Percentiles rank a stretch among this genome's conserved stretches.
phyloP scores from a whole-genome alignment of 1,284 basidiomycete genomes.

The Apiotrichum domesticum region DNA sequence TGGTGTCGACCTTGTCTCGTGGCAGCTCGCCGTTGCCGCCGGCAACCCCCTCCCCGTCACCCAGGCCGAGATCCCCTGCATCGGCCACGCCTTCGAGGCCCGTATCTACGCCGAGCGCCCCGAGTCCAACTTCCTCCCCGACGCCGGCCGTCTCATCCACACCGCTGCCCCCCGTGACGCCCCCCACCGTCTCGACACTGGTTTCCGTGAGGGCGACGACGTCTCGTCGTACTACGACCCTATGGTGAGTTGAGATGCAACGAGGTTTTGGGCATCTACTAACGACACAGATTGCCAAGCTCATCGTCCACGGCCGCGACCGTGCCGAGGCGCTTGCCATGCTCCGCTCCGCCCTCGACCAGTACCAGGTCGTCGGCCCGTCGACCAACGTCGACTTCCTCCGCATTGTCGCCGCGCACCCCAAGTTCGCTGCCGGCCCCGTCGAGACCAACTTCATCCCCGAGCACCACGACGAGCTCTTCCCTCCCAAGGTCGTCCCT shows the following conservation, averaged over 20 bases:
- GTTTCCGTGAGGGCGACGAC: conserved; percentile 75
- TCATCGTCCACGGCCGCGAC: conserved; percentile 84
- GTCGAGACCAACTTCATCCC: conserved; percentile 91
- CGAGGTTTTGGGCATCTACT: too few species aligned
- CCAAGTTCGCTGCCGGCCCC: conserved; percentile 69
- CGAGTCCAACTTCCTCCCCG: conserved; percentile 83
- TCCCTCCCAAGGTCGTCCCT: conserved; percentile 59
- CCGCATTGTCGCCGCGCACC: conserved; percentile 66
- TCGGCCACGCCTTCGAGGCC: conserved; percentile 90
- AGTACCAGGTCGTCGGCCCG: conserved; percentile 86
- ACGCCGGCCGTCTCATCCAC: conserved; percentile 75
- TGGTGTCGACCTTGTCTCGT: conserved; percentile 84
- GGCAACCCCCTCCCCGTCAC: conserved; percentile 75
- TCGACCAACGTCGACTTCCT: conserved; percentile 89
- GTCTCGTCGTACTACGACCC: conserved; percentile 92
- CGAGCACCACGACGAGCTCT: conserved; percentile 65
- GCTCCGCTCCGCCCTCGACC: conserved; percentile 69
- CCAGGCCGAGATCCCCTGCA: conserved; percentile 71
- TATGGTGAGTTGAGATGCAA: conserved; percentile 49
- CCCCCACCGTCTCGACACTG: conserved; percentile 82
- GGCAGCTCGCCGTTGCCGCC: conserved; percentile 87
- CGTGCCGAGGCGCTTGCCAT: conserved; percentile 77
- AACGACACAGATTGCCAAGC: conserved; percentile 40
- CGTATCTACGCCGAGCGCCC: conserved; percentile 96
- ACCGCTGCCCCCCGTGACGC: conserved; percentile 53